Evolutionary conservation across 2,329 filamentous ascomycete genomes (phyloP).

Genomic region (Trichophyton verrucosum): DNA sequence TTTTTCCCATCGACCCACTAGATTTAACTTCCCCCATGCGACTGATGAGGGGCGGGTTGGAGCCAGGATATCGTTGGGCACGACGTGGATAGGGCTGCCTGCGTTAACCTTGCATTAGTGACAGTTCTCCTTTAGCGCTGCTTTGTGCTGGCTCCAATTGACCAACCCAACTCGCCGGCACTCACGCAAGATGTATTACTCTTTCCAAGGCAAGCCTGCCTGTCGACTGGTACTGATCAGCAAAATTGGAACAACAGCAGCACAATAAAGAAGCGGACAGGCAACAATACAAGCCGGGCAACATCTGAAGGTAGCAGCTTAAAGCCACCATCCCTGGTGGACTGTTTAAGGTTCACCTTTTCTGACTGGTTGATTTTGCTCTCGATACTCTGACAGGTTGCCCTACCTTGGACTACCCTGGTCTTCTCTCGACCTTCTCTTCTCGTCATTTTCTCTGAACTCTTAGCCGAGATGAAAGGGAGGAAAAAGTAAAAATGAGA

Average conservation of each 20-base stretch:
- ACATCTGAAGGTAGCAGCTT: background rate
- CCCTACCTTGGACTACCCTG: background rate
- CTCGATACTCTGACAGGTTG: background rate
- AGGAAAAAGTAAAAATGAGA: background rate
- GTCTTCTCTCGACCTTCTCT: background rate
- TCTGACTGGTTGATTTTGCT: background rate
- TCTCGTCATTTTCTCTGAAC: background rate
- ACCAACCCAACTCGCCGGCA: constrained; percentile 5
- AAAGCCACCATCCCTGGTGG: background rate
- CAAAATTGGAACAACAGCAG: background rate
- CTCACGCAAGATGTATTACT: constrained; percentile 1
- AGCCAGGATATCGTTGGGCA: constrained; percentile 7
- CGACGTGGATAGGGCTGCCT: constrained; percentile 8
- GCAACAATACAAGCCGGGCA: background rate
- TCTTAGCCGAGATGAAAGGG: background rate
- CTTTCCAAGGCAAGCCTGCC: background rate
- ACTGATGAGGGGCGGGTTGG: constrained; percentile 2
- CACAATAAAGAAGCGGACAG: background rate
- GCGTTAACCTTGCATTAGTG: constrained; percentile 10
- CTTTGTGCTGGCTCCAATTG: constrained; percentile 13
- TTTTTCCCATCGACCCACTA: background rate
- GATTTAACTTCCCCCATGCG: background rate
- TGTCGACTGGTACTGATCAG: background rate
- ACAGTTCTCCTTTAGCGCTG: constrained; percentile 4
- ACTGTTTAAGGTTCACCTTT: background rate